phyloP scores from a whole-genome alignment of 345 rosid species.

The Nasturtium officinale region DNA sequence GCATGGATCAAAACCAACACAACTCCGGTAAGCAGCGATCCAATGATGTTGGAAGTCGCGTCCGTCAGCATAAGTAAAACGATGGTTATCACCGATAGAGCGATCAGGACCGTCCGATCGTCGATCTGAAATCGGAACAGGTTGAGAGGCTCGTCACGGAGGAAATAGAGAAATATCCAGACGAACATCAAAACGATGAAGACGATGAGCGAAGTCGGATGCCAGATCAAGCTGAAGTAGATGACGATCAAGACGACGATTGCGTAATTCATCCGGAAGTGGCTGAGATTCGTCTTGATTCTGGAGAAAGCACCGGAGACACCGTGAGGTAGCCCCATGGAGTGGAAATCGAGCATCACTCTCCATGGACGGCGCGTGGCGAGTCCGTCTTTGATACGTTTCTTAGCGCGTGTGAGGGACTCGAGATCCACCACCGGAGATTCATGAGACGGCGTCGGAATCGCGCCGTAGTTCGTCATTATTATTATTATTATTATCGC shows the following conservation, averaged over 20 bases:
- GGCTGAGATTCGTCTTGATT: conserved; percentile 49
- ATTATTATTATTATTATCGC: not conserved
- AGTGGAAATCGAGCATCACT: conserved; percentile 56
- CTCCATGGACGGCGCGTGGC: conserved; percentile 73
- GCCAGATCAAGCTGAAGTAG: conserved; percentile 68
- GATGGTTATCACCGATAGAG: conserved; percentile 56
- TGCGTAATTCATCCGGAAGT: conserved; percentile 72
- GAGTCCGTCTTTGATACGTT: conserved; percentile 60
- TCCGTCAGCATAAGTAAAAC: conserved; percentile 60
- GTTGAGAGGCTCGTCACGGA: conserved; percentile 71
- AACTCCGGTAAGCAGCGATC: conserved; percentile 57
- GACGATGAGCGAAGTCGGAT: conserved; percentile 76
- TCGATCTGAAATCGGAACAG: conserved; percentile 54
- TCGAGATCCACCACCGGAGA: conserved; percentile 46
- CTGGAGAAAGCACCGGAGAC: conserved; percentile 49
- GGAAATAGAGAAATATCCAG: conserved; percentile 78
- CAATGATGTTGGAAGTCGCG: conserved; percentile 62
- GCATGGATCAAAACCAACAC: conserved; percentile 63
- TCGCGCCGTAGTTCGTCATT: conserved; percentile 80
- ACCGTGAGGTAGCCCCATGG: conserved; percentile 49
- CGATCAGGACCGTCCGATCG: conserved; percentile 55
- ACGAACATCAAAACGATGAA: conserved; percentile 59
- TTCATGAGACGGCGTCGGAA: conserved; percentile 68
- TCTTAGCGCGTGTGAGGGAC: conserved; percentile 64
- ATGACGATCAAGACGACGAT: conserved; percentile 54